Conservation (phyloP, 2,329 filamentous ascomycete species). For the Fusarium austroafricanum region DNA sequence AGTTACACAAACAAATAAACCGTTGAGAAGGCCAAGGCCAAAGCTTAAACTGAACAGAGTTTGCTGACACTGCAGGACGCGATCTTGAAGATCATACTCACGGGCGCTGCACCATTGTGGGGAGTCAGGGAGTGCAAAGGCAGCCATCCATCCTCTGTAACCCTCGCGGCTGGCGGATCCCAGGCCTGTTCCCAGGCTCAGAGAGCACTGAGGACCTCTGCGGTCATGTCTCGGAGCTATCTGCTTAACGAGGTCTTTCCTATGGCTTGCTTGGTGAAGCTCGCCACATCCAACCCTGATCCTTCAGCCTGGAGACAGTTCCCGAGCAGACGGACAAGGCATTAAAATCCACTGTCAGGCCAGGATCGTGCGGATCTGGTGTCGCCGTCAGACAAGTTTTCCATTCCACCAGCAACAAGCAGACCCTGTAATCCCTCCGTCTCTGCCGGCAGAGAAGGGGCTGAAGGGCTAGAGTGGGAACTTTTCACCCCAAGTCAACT, state of each 20-base stretch:
- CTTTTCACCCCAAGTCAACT: constrained; percentile 12
- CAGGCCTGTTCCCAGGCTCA: too few species aligned
- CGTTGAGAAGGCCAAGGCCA: neutral
- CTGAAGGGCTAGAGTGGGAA: constrained; percentile 10
- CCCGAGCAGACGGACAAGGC: constrained; percentile 11
- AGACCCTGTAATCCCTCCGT: constrained; percentile 30
- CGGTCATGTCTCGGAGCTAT: constrained; percentile 36
- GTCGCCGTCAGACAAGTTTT: constrained; percentile 30
- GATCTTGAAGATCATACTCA: constrained; percentile 27
- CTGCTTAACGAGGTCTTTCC: constrained; percentile 9
- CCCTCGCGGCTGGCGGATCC: constrained; percentile 14
- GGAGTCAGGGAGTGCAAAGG: constrained; percentile 5
- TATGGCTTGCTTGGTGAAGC: neutral
- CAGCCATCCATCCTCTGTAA: constrained; percentile 2
- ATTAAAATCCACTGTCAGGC: constrained; percentile 21
- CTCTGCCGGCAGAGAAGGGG: constrained; percentile 25
- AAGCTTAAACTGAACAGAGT: constrained; percentile 3
- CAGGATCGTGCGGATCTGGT: constrained; percentile 29
- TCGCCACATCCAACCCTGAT: constrained; percentile 30
- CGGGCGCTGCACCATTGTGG: constrained; percentile 12
- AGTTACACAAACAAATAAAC: neutral
- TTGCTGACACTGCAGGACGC: constrained; percentile 13
- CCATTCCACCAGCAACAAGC: constrained; percentile 16
- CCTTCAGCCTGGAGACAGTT: constrained; percentile 28
- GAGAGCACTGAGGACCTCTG: constrained; percentile 8